phyloP scores from a whole-genome alignment of 1,284 basidiomycete genomes.

The Pseudozyma tsukubaensis region DNA sequence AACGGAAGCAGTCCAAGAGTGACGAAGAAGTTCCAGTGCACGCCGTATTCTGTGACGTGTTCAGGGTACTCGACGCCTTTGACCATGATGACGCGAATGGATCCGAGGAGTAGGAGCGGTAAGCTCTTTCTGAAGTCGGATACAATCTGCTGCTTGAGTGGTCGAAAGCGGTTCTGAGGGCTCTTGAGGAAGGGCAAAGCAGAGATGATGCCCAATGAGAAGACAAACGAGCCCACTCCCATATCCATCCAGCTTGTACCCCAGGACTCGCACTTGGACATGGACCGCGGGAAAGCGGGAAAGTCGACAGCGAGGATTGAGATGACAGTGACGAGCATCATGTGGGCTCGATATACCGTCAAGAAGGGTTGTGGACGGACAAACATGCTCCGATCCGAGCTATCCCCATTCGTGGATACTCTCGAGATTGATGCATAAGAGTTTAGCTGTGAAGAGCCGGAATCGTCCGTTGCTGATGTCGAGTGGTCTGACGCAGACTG shows the following conservation, averaged over 20 bases:
- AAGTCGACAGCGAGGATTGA: constrained; percentile 98
- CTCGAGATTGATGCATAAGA: not conserved
- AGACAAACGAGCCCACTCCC: constrained; percentile 95
- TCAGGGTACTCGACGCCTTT: constrained; percentile 94
- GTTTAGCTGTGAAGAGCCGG: not conserved
- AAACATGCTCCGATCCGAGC: constrained; percentile 6
- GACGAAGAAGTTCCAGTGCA: constrained; percentile 99
- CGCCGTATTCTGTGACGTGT: constrained; percentile 94
- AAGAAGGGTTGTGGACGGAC: constrained; percentile 73
- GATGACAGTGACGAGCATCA: constrained; percentile 92
- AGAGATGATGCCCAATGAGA: constrained; percentile 90
- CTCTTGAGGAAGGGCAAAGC: constrained; percentile 75
- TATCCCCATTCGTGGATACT: not conserved
- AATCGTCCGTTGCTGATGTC: not conserved
- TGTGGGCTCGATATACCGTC: constrained; percentile 90
- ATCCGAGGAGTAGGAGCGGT: constrained; percentile 80
- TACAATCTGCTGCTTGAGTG: constrained; percentile 35
- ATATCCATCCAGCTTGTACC: constrained; percentile 96
- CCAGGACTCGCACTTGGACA: constrained; percentile 94
- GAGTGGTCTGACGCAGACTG: constrained; percentile 7
- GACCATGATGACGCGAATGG: constrained; percentile 83
- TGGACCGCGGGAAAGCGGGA: constrained; percentile 81
- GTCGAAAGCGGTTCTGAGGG: constrained; percentile 24
- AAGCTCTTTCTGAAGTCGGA: constrained; percentile 74
- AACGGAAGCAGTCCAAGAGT: constrained; percentile 86